Conservation (phyloP, 768 basidiomycete species). For the Xerocomellus chrysenteron region DNA sequence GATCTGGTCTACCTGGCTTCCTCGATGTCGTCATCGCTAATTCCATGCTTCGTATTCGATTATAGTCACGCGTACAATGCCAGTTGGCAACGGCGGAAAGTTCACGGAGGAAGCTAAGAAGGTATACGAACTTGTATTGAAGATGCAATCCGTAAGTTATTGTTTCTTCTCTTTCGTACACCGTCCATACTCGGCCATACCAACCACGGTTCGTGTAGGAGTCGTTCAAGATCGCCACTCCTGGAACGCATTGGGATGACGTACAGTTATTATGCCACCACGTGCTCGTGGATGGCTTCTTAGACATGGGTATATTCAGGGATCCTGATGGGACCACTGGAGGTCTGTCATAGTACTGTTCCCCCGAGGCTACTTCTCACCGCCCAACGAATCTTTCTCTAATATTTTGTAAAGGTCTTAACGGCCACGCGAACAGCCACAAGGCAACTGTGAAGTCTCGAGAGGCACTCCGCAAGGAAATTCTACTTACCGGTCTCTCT, state of each 20-base stretch:
- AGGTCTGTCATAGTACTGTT: slow-evolving; percentile 16
- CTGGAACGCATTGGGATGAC: slow-evolving; percentile 88
- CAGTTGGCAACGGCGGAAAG: slow-evolving; percentile 90
- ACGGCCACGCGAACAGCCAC: background rate
- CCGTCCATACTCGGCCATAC: background rate
- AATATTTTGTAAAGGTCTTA: slow-evolving; percentile 1
- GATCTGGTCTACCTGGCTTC: background rate
- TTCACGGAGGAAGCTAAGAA: slow-evolving; percentile 79
- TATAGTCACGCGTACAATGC: slow-evolving; percentile 78
- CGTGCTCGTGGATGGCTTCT: slow-evolving; percentile 78
- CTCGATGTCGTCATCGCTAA: background rate
- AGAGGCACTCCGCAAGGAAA: slow-evolving; percentile 39
- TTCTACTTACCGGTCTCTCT: slow-evolving; percentile 74
- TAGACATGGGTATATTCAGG: slow-evolving; percentile 83
- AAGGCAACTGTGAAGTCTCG: slow-evolving; percentile 10
- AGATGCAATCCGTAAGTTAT: slow-evolving; percentile 77
- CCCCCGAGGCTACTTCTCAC: background rate
- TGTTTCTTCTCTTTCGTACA: background rate
- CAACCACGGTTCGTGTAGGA: slow-evolving; percentile 42
- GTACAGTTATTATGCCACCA: slow-evolving; percentile 84
- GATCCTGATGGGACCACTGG: slow-evolving; percentile 44
- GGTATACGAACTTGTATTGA: slow-evolving; percentile 84
- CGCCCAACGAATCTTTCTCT: background rate
- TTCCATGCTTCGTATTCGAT: slow-evolving; percentile 32
- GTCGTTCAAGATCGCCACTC: slow-evolving; percentile 65